Base-by-base conservation (phyloP, 1,284 basidiomycete genomes). In the Cryptococcus deneoformans region DNA sequence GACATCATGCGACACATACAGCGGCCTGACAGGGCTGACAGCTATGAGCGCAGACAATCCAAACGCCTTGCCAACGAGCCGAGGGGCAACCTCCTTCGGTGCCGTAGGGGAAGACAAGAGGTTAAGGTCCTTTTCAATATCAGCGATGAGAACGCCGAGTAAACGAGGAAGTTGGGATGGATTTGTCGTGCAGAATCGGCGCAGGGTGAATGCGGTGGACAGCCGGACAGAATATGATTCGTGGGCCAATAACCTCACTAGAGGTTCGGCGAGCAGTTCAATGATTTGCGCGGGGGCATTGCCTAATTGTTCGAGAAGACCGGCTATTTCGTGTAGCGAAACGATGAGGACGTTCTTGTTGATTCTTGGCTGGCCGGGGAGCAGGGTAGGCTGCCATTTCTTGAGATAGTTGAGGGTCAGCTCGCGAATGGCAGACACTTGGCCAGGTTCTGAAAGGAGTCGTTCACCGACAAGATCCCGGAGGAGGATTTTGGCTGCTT, bases 1-100 rank as follows among this genome's bases (percentile, higher is more conserved):
- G 65, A 95, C 85, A 69, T 98, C 95, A 75, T 94, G 93, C 0
- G 93, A 95, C 39, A 95, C 89, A 69, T 99, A 98, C 1, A 99
- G 82, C 0, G 95, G 93, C 5, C 90, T 85, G 54, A 88, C 84
- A 0, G 91, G 88, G 44, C 95, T 89, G 60, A 92, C 82, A 20
- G 90, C 87, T 39, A 98, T 86, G 7, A 99, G 82, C 0, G 89
- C 88, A 1, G 91, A 87, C 14, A 99, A 84, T 7, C 90, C 93
- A 63, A 91, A 90, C 0, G 93, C 87, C 70, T 90, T 91, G 0
- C 96, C 95, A 7, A 93, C 78, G 0, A 92, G 82, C 5, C 92
- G 86, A 10, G 82, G 76, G 37, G 85, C 81, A 29, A 90, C 80
- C 80, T 94, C 90, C 6, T 86, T 81, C 0, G 91, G 82, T 1